phyloP scores from a whole-genome alignment of 1,284 basidiomycete species.

The Pyrrhoderma lamaoense region DNA sequence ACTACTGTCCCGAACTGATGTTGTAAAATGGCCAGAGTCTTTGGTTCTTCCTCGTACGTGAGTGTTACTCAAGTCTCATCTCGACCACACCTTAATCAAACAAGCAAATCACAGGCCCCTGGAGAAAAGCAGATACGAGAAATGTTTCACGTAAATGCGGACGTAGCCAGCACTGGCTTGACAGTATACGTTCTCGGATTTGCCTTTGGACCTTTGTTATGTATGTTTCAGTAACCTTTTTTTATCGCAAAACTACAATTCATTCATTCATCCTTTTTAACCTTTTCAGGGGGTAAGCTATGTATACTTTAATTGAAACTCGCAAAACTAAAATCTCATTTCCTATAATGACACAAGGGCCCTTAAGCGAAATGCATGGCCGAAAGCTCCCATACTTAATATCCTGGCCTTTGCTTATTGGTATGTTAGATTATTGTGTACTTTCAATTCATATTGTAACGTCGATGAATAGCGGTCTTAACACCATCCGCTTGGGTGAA shows the following conservation, averaged over 20 bases:
- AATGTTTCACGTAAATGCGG: slow-evolving; percentile 21
- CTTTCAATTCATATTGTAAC: background rate
- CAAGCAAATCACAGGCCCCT: slow-evolving; percentile 20
- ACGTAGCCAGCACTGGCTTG: slow-evolving; percentile 23
- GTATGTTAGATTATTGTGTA: slow-evolving; percentile 12
- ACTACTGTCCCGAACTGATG: background rate
- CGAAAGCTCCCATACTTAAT: slow-evolving; percentile 21
- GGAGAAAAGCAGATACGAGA: slow-evolving; percentile 22
- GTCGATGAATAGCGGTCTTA: slow-evolving; percentile 9
- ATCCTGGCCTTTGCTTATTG: slow-evolving; percentile 24
- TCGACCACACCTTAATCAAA: background rate
- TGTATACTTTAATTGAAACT: background rate
- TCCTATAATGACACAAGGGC: slow-evolving; percentile 16
- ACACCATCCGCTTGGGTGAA: slow-evolving; percentile 21
- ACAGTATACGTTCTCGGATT: slow-evolving; percentile 27
- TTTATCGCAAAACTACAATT: background rate
- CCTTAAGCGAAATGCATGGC: slow-evolving; percentile 25
- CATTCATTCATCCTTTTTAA: background rate
- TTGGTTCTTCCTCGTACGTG: slow-evolving; percentile 24
- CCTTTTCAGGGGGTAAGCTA: slow-evolving; percentile 22
- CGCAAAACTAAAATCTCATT: background rate
- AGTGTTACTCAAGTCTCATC: slow-evolving; percentile 9
- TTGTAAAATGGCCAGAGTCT: slow-evolving; percentile 9
- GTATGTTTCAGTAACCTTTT: slow-evolving; percentile 17
- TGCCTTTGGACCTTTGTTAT: slow-evolving; percentile 24